These are phyloP conservation scores for Ajuga reptans DNA, from an alignment of 305 asterid species.

Conservation along the genomic window DNA sequence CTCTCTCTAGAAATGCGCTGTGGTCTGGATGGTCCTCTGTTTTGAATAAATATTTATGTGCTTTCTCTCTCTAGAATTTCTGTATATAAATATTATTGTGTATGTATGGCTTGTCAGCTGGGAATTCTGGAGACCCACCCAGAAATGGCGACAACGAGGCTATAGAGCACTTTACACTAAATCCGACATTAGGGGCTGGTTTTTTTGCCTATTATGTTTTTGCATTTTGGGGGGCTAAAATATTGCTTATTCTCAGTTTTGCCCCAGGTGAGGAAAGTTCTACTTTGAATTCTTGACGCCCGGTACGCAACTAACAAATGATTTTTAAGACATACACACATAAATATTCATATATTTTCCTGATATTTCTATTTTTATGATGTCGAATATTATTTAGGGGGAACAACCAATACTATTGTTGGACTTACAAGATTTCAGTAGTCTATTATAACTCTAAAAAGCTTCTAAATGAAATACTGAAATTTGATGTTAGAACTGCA, in stretches of 20 bases:
- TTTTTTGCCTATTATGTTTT: slow-evolving; percentile 4
- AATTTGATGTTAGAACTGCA: too few species aligned
- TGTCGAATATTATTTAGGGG: too few species aligned
- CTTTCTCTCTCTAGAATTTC: slow-evolving; percentile 23
- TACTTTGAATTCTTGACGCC: neutral
- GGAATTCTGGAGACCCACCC: slow-evolving; percentile 21
- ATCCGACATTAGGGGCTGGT: slow-evolving; percentile 30
- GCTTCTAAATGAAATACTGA: too few species aligned
- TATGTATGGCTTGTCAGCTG: slow-evolving; percentile 17
- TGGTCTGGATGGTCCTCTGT: slow-evolving; percentile 12
- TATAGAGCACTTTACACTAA: slow-evolving; percentile 31
- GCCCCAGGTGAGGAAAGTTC: neutral
- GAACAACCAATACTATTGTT: too few species aligned
- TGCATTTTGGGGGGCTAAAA: neutral
- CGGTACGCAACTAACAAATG: neutral
- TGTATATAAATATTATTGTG: slow-evolving; percentile 7
- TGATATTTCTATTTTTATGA: too few species aligned
- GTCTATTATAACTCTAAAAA: too few species aligned
- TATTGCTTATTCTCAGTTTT: neutral
- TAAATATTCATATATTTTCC: too few species aligned
- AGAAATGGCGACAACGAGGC: slow-evolving; percentile 9
- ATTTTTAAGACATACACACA: neutral
- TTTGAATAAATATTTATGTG: too few species aligned
- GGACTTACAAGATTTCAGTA: too few species aligned
- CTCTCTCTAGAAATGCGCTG: slow-evolving; percentile 35